phyloP scores from a whole-genome alignment of 2,329 filamentous ascomycete genomes.

The Aspergillus costaricaensis region DNA sequence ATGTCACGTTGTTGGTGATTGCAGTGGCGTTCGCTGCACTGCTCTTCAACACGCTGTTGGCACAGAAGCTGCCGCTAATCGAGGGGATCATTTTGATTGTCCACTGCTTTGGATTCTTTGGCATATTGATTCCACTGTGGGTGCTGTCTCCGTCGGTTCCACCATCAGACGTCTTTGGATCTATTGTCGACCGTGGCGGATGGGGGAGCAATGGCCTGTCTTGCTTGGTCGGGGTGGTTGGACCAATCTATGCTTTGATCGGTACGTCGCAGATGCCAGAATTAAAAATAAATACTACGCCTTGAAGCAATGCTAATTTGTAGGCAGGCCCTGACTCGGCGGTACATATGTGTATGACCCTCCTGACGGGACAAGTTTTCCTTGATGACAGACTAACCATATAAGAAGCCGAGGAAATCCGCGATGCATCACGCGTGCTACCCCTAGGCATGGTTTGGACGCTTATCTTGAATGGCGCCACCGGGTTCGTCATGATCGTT shows the following conservation, averaged over 20 bases:
- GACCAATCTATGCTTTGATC: constrained; percentile 28
- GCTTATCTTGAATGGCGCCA: constrained; percentile 49
- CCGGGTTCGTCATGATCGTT: constrained; percentile 51
- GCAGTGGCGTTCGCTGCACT: constrained; percentile 50
- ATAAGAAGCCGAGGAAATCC: constrained; percentile 52
- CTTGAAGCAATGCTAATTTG: background rate
- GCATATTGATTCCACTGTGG: constrained; percentile 42
- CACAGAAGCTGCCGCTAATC: constrained; percentile 50
- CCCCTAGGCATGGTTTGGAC: constrained; percentile 52
- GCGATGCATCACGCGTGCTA: constrained; percentile 50
- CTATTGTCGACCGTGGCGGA: constrained; percentile 39
- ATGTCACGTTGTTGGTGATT: constrained; percentile 42
- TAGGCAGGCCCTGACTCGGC: constrained; percentile 34
- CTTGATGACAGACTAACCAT: constrained; percentile 7
- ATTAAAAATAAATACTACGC: no score
- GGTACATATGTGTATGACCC: constrained; percentile 32
- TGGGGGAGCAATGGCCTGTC: constrained; percentile 42
- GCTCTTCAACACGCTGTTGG: constrained; percentile 54
- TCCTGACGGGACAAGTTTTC: no score
- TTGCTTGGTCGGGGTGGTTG: constrained; percentile 41
- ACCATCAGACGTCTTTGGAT: constrained; percentile 33
- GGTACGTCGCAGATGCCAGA: constrained; percentile 14
- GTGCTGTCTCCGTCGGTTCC: constrained; percentile 34
- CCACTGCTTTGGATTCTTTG: constrained; percentile 51
- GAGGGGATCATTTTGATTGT: constrained; percentile 55